A percentile compares a stretch with the other conserved stretches of the same genome.
These are phyloP conservation scores for Dictyostelium purpureum DNA, from an alignment of 78 protist genomes.

Conservation along the genomic window DNA sequence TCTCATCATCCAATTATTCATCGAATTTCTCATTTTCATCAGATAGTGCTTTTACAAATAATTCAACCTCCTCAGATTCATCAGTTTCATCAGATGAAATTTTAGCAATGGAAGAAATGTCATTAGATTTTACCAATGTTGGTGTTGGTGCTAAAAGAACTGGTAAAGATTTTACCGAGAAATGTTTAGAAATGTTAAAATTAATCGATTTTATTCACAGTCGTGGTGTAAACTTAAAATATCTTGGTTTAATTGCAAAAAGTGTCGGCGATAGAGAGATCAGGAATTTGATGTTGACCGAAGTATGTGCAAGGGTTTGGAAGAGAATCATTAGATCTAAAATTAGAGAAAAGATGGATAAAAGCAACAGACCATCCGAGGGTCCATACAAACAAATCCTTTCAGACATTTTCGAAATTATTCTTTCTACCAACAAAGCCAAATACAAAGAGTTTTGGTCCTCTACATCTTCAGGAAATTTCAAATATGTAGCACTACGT, in stretches of 20 bases:
- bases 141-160: not conserved
- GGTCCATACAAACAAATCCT: slow-evolving; percentile 35
- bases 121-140: not conserved
- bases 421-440: not conserved
- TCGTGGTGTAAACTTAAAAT: slow-evolving; percentile 58
- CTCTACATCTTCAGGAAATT: not conserved
- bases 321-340: slow-evolving; percentile 33
- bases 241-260: slow-evolving; percentile 33
- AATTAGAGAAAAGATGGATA: slow-evolving; percentile 28
- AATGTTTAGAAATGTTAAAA: not conserved
- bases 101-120: not conserved
- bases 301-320: slow-evolving; percentile 62
- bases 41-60: not conserved
- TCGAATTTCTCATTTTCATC: not conserved
- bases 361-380: slow-evolving; percentile 24
- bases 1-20: not conserved
- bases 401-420: not conserved
- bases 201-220: slow-evolving; percentile 24
- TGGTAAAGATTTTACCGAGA: not conserved
- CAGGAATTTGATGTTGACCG: slow-evolving; percentile 4
- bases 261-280: not conserved
- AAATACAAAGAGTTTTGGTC: slow-evolving; percentile 51
- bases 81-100: not conserved
- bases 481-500: slow-evolving; percentile 28
- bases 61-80: not conserved